These are phyloP conservation scores for Penicillium capsulatum DNA, from an alignment of 2,329 filamentous ascomycete genomes.

Conservation along the genomic window DNA sequence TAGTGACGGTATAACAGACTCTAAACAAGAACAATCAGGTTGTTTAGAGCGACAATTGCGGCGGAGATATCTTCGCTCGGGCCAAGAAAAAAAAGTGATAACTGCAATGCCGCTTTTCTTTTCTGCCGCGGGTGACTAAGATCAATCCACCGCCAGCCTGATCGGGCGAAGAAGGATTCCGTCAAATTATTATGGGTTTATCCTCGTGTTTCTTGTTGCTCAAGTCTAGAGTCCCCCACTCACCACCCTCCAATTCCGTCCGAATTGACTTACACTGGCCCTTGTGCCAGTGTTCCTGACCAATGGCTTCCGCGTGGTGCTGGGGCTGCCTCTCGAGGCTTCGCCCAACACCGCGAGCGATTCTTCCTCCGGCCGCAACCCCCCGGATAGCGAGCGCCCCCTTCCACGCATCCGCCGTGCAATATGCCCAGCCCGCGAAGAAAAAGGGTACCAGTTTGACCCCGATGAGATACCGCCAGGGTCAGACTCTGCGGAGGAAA, in stretches of 20 bases:
- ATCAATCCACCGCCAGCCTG: constrained; percentile 20
- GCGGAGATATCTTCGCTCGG: constrained; percentile 11
- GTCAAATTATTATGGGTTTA: constrained; percentile 25
- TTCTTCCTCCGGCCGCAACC: constrained; percentile 41
- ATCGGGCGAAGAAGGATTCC: constrained; percentile 20
- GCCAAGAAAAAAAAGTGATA: constrained; percentile 32
- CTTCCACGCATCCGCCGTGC: constrained; percentile 46
- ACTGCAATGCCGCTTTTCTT: constrained; percentile 21
- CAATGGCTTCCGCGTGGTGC: constrained; percentile 57
- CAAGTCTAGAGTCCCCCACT: constrained; percentile 8
- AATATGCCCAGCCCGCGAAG: constrained; percentile 42
- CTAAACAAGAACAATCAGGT: too few species aligned
- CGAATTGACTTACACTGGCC: constrained; percentile 30
- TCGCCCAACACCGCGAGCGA: constrained; percentile 38
- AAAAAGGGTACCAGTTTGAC: constrained; percentile 44
- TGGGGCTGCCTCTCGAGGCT: constrained; percentile 56
- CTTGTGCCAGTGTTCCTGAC: constrained; percentile 29
- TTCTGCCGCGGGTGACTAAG: constrained; percentile 20
- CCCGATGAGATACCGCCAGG: constrained; percentile 36
- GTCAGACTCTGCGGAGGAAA: constrained; percentile 43
- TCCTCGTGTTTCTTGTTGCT: constrained; percentile 10
- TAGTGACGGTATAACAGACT: constrained; percentile 16
- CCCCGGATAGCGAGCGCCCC: constrained; percentile 40
- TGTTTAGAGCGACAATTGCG: constrained; percentile 3
- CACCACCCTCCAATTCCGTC: constrained; percentile 16